Evolutionary conservation across 768 basidiomycete genomes (phyloP).

Genomic region (Pulveroboletus frians): DNA sequence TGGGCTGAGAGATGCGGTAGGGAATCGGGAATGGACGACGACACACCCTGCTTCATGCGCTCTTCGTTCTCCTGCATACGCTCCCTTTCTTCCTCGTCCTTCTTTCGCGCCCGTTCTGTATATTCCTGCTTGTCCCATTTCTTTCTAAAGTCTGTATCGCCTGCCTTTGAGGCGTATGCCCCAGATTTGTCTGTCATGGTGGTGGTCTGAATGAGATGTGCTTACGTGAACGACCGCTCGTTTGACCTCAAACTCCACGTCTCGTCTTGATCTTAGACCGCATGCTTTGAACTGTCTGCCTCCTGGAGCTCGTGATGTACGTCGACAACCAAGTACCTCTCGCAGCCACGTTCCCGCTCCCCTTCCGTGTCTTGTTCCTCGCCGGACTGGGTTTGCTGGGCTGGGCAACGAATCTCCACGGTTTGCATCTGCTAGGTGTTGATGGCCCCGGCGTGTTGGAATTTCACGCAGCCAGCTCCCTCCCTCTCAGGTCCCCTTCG

Average conservation of each 20-base stretch:
- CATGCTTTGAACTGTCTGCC: slow-evolving; percentile 3
- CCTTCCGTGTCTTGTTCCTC: slow-evolving; percentile 84
- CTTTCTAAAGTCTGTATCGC: slow-evolving; percentile 75
- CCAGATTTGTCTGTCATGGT: slow-evolving; percentile 30
- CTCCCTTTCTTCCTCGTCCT: slow-evolving; percentile 74
- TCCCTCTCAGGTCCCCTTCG: slow-evolving; percentile 20
- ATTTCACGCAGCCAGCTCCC: slow-evolving; percentile 29
- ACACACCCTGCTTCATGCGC: slow-evolving; percentile 72
- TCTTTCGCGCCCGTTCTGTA: slow-evolving; percentile 75
- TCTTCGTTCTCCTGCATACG: slow-evolving; percentile 85
- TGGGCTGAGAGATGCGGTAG: background rate
- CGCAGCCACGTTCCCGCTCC: slow-evolving; percentile 71
- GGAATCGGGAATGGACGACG: background rate
- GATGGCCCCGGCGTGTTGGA: slow-evolving; percentile 73
- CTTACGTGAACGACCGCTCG: background rate
- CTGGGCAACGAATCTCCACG: slow-evolving; percentile 93
- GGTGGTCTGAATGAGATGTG: background rate
- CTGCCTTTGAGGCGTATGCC: slow-evolving; percentile 35
- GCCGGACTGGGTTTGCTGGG: slow-evolving; percentile 75
- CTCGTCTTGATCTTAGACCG: background rate
- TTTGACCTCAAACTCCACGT: background rate
- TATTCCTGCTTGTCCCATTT: slow-evolving; percentile 96
- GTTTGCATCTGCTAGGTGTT: slow-evolving; percentile 65
- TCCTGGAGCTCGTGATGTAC: slow-evolving; percentile 27
- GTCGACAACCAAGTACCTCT: slow-evolving; percentile 40